These are phyloP conservation scores for Artemisia argyi DNA, from an alignment of 129 eudicot species.

Conservation along the genomic window DNA sequence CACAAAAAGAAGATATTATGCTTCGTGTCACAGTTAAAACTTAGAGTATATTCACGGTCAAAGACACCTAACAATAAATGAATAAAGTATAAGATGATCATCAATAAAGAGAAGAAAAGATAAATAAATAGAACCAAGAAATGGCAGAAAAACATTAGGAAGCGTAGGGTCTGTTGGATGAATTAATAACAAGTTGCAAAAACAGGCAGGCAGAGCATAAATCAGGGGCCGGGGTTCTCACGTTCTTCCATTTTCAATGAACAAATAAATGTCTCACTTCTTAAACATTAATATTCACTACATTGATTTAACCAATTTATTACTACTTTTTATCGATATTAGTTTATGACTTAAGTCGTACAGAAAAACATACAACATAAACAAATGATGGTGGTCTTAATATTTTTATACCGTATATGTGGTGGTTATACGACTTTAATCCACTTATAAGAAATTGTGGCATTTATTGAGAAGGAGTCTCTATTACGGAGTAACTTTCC, in stretches of 20 bases:
- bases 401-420: too few relatives aligned
- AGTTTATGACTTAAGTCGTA: background rate
- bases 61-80: background rate
- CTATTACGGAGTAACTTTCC: too few relatives aligned
- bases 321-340: background rate
- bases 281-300: background rate
- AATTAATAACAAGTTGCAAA: background rate
- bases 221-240: slow-evolving; percentile 42
- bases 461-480: too few relatives aligned
- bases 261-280: slow-evolving; percentile 12
- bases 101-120: too few relatives aligned
- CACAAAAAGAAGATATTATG: too few relatives aligned
- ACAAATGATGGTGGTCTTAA: too few relatives aligned
- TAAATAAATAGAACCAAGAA: background rate
- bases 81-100: background rate
- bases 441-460: too few relatives aligned
- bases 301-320: background rate
- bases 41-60: background rate
- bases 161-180: background rate
- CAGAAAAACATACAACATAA: background rate
- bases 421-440: too few relatives aligned
- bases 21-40: too few relatives aligned
- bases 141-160: slow-evolving; percentile 4
- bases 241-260: slow-evolving; percentile 35
- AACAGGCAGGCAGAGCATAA: background rate